phyloP scores from a whole-genome alignment of 2,329 filamentous ascomycete genomes.

The Cercospora sp. region DNA sequence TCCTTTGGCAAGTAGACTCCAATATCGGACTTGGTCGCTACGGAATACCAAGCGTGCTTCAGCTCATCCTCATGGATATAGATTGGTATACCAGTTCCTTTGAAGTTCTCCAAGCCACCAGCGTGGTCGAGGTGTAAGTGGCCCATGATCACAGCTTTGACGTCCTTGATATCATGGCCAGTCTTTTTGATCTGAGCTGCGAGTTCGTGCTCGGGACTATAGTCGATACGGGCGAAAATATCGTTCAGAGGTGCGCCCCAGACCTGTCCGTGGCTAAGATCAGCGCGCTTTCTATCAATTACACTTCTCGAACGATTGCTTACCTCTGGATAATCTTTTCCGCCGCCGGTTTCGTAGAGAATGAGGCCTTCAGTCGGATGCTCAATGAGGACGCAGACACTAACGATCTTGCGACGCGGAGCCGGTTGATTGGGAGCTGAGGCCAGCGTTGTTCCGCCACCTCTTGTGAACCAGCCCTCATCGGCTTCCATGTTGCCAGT shows the following conservation, averaged over 20 bases:
- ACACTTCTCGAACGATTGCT: not conserved
- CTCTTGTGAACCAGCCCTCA: conserved; percentile 42
- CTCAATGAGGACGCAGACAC: conserved; percentile 34
- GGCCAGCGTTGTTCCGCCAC: conserved; percentile 33
- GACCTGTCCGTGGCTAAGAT: not conserved
- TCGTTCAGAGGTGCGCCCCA: conserved; percentile 38
- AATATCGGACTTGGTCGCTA: conserved; percentile 41
- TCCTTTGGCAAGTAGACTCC: conserved; percentile 41
- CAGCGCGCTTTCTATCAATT: not conserved
- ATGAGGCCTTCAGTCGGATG: conserved; percentile 34
- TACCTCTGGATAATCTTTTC: conserved; percentile 37
- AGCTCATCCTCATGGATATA: conserved; percentile 43
- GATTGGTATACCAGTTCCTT: conserved; percentile 39
- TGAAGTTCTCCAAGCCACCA: conserved; percentile 41
- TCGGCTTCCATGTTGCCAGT: conserved; percentile 42
- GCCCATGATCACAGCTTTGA: conserved; percentile 43
- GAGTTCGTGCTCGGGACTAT: conserved; percentile 26
- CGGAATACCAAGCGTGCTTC: conserved; percentile 43
- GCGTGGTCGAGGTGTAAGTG: conserved; percentile 42
- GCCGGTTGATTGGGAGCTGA: conserved; percentile 35
- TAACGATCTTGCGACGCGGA: conserved; percentile 37
- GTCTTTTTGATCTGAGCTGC: conserved; percentile 31
- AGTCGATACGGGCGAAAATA: conserved; percentile 39
- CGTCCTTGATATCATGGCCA: conserved; percentile 40
- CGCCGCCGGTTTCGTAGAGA: conserved; percentile 40